Evolutionary conservation across 495 filamentous ascomycete genomes (phyloP), one percentile per base, ranked within the genome.

Genomic region (Aspergillus cavernicola): DNA sequence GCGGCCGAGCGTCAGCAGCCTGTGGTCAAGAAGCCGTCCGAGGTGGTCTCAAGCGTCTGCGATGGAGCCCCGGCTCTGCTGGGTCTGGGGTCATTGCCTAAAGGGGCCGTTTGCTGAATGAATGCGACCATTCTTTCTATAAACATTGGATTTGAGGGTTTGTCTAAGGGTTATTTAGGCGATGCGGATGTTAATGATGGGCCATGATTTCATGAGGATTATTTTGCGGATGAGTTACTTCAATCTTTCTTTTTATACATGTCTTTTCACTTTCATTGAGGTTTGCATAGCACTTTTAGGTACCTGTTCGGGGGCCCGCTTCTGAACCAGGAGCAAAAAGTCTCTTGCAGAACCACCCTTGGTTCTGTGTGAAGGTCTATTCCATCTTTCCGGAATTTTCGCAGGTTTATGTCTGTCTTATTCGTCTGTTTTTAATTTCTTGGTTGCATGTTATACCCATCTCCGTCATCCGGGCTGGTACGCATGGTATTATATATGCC

Each of bases 11-110:
- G 20, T 73, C 73, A 3, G 61, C 66, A 8, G 62, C 60, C 1
- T 76, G 73, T 50, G 70, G 73, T 1, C 71, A 70, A 42, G 71
- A 76, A 60, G 73, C 73, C 1, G 69, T 76, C 19, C 64, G 66
- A 19, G 73, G 72, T 6, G 62, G 73, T 1, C 63, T 76, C 9
- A 73, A 66, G 57, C 68, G 71, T n/a, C 58, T 76, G 6, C 69
- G 70, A 13, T 76, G 73, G 73, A 67, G 73, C 1, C 62, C 71
- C 19, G 67, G 67, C 18, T 65, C 66, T 7, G 57, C 72, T 28
- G 72, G 65, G 18, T 70, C 70, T 13, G 65, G 69, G 2, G 67
- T 70, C 41, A 60, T 74, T 54, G 70, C 66, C 38, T 60, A 37
- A n/a, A 60, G 6, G 23, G 22, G 12, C 11, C 11, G 6, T 33